Evolutionary conservation across 2,329 filamentous ascomycete genomes (phyloP).

Genomic region (Penicillium sp.): DNA sequence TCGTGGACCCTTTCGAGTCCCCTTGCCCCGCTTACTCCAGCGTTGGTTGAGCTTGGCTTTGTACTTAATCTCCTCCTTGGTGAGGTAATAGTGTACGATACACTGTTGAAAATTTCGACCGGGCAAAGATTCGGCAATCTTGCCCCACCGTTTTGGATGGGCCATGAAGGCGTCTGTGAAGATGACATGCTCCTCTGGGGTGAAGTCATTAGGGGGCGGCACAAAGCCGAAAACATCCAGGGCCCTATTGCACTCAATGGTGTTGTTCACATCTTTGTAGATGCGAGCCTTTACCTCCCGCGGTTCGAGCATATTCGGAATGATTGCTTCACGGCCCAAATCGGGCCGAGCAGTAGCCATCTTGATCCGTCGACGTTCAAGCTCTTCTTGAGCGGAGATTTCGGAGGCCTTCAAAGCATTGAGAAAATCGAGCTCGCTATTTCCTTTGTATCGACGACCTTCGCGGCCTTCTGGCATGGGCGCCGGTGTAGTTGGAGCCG

Average conservation of each 20-base stretch:
- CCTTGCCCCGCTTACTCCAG: conserved; percentile 44
- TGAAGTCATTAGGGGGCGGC: conserved; percentile 49
- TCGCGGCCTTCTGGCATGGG: conserved; percentile 36
- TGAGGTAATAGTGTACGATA: conserved; percentile 52
- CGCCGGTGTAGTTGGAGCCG: conserved; percentile 31
- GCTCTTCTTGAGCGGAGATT: conserved; percentile 49
- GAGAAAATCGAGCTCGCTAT: conserved; percentile 51
- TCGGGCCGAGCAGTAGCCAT: conserved; percentile 47
- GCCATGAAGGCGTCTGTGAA: conserved; percentile 50
- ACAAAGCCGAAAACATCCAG: conserved; percentile 46
- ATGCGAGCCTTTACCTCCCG: conserved; percentile 37
- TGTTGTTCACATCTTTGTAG: conserved; percentile 50
- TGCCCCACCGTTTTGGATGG: conserved; percentile 52
- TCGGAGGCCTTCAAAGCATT: conserved; percentile 49
- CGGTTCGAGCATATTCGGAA: conserved; percentile 49
- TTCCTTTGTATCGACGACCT: conserved; percentile 46
- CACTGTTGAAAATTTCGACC: conserved; percentile 49
- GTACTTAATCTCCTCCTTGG: conserved; percentile 50
- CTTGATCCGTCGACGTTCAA: conserved; percentile 44
- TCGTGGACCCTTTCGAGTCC: conserved; percentile 35
- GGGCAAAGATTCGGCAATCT: conserved; percentile 49
- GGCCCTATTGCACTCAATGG: conserved; percentile 38
- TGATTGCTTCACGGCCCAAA: conserved; percentile 45
- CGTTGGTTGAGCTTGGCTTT: conserved; percentile 50
- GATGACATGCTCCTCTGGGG: conserved; percentile 44